Conservation (phyloP, 108 stramenopile genomes). For the Nannochloropsis oceanica region DNA sequence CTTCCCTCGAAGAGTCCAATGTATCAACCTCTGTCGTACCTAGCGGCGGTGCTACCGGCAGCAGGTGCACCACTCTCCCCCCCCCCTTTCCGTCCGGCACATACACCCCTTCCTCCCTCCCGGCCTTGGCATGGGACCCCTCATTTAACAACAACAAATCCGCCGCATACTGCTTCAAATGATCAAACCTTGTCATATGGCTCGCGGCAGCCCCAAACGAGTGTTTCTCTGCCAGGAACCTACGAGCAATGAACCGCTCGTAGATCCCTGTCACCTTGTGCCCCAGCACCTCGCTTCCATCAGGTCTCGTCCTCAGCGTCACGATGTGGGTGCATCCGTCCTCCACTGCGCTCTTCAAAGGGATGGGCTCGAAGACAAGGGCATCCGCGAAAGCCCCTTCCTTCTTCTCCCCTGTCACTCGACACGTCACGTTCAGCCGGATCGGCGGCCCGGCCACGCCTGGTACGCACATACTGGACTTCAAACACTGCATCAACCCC, state of each 20-base stretch:
- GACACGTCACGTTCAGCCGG: conserved; percentile 44
- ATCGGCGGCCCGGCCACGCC: conserved; percentile 74
- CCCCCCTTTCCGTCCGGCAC: conserved; percentile 6
- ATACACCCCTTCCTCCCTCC: not conserved
- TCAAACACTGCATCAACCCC: conserved; percentile 62
- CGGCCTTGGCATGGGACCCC: conserved; percentile 28
- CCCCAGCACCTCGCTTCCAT: conserved; percentile 73
- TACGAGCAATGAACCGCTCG: conserved; percentile 58
- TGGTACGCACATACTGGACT: conserved; percentile 65
- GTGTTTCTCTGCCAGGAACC: conserved; percentile 68
- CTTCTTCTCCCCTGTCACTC: conserved; percentile 22
- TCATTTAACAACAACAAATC: conserved; percentile 57
- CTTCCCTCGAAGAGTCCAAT: not conserved
- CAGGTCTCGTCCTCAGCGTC: conserved; percentile 67
- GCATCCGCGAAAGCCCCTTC: conserved; percentile 77
- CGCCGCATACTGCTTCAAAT: conserved; percentile 67
- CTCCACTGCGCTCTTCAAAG: conserved; percentile 51
- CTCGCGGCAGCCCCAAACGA: conserved; percentile 44
- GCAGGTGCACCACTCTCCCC: conserved; percentile 14
- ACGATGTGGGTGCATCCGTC: conserved; percentile 84
- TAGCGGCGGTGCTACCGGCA: conserved; percentile 66
- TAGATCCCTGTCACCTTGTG: conserved; percentile 48
- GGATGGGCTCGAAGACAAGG: conserved; percentile 70
- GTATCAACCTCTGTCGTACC: conserved; percentile 53
- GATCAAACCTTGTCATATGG: conserved; percentile 47